Percentiles rank a stretch among this genome's conserved stretches.
Evolutionary conservation across 2,329 filamentous ascomycete genomes (phyloP).

Genomic region (Blumeria hordei): DNA sequence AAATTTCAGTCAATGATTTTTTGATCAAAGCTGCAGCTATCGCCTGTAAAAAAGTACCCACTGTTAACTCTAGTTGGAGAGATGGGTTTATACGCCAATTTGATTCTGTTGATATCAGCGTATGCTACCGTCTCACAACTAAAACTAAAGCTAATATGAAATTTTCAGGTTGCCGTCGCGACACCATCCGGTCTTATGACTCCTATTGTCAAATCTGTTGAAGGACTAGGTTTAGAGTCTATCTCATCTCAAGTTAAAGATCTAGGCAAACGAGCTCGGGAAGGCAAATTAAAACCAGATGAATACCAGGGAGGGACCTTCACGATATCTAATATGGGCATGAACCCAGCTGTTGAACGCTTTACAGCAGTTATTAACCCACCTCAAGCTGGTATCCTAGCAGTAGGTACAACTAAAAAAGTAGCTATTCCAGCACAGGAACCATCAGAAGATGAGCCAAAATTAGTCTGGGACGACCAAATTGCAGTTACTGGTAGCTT

Average conservation of each 20-base stretch:
- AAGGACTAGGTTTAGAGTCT: slow-evolving; percentile 61
- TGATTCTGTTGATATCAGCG: slow-evolving; percentile 81
- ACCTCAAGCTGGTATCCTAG: slow-evolving; percentile 83
- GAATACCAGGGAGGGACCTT: slow-evolving; percentile 98
- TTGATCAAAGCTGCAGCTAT: slow-evolving; percentile 85
- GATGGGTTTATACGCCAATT: slow-evolving; percentile 78
- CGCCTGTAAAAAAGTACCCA: slow-evolving; percentile 79
- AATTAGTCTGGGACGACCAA: slow-evolving; percentile 84
- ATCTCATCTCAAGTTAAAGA: slow-evolving; percentile 88
- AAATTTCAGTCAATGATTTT: slow-evolving; percentile 99
- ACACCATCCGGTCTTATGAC: slow-evolving; percentile 91
- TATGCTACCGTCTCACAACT: slow-evolving; percentile 28
- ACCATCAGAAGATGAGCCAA: slow-evolving; percentile 47
- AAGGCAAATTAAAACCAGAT: slow-evolving; percentile 97
- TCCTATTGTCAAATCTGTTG: slow-evolving; percentile 79
- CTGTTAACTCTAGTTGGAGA: slow-evolving; percentile 90
- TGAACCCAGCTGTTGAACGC: slow-evolving; percentile 88
- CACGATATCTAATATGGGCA: slow-evolving; percentile 99
- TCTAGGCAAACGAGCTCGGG: slow-evolving; percentile 82
- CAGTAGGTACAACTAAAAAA: slow-evolving; percentile 87
- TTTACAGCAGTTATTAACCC: slow-evolving; percentile 99
- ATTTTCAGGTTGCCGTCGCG: slow-evolving; percentile 22
- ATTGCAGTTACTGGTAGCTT: slow-evolving; percentile 89
- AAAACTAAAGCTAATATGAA: background rate
- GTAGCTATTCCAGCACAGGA: slow-evolving; percentile 62